These are phyloP conservation scores for Kodamaea sp. DNA, from an alignment of 1,139 yeast species.

Conservation along the genomic window DNA sequence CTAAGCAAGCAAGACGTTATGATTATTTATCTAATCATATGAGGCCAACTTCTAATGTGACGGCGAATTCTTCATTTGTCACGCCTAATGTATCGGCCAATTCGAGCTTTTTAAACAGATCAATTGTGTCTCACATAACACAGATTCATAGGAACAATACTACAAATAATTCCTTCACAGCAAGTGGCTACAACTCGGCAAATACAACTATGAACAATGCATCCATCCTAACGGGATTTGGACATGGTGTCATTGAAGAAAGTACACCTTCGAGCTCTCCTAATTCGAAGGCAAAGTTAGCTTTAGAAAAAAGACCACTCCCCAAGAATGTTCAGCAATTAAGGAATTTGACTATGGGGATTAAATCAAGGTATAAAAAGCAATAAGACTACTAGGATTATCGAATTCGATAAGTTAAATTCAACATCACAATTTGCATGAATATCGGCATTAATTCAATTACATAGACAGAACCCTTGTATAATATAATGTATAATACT, in stretches of 20 bases:
- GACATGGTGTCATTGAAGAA: slow-evolving; percentile 38
- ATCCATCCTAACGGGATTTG: slow-evolving; percentile 35
- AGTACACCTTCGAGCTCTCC: slow-evolving; percentile 40
- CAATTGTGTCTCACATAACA: slow-evolving; percentile 12
- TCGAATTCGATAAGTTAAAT: too few relatives aligned
- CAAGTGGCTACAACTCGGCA: slow-evolving; percentile 16
- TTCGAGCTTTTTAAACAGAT: slow-evolving; percentile 8
- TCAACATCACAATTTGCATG: too few relatives aligned
- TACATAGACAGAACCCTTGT: too few relatives aligned
- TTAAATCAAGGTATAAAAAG: slow-evolving; percentile 29
- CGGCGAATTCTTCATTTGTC: slow-evolving; percentile 1
- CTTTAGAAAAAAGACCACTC: slow-evolving; percentile 10
- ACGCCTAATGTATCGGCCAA: slow-evolving; percentile 10
- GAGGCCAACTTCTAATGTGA: slow-evolving; percentile 8
- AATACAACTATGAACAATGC: slow-evolving; percentile 24
- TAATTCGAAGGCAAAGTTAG: slow-evolving; percentile 16
- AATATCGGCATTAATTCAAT: too few relatives aligned
- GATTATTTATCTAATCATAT: slow-evolving; percentile 36
- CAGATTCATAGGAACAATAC: slow-evolving; percentile 10
- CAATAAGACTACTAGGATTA: too few relatives aligned
- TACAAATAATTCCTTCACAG: slow-evolving; percentile 16
- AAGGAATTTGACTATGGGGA: slow-evolving; percentile 35
- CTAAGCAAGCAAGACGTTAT: slow-evolving; percentile 29
- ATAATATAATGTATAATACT: too few relatives aligned
- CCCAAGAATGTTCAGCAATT: slow-evolving; percentile 32